Base-by-base conservation (phyloP, 371 early-diverging fungal species). In the Actinomortierella ambigua region DNA sequence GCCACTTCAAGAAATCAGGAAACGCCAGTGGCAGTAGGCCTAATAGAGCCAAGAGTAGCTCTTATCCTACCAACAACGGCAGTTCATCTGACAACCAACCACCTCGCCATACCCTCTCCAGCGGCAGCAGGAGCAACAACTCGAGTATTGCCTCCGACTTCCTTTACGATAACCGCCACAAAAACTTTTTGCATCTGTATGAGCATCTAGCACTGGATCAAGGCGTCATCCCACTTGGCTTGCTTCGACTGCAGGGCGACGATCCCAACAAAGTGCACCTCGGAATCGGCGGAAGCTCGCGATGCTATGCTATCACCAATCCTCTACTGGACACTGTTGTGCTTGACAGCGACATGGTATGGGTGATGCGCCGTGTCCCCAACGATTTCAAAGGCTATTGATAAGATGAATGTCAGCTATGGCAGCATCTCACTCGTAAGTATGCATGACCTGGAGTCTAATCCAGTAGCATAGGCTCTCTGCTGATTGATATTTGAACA, bases 131-230 rank as follows among this genome's bases (percentile, higher is more conserved):
- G n/a, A 41, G 54, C 0, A n/a, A 54, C 17, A 41, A 24, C 41
- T 40, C 54, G 26, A 57, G 54, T 42, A 22, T 73, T 23, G 75
- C 66, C 39, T 63, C 75, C 41, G 61, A 67, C 24, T 73, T 67
- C 52, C 59, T 73, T 29, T 67, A 63, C 47, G 63, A 66, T 20
- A 66, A 73, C 48, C 67, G 75, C 1, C 75, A 67, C 64, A 73
- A 60, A 48, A 73, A 73, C 59, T 83, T 80, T 46, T 58, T 79
- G 18, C 69, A 66, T n/a, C 28, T 83, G 40, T 83, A 80, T 50
- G 80, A 83, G 53, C 71, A 67, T 20, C 28, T 83, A 17, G 66
- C 79, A 0, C 60, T 83, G 46, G 78, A 78, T 47, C 76, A 68
- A 39, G 81, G 71, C 0, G 73, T 79, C 13, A 62, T 83, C 13